Base-by-base conservation (phyloP, 129 eudicot genomes). In the Logfia minima region DNA sequence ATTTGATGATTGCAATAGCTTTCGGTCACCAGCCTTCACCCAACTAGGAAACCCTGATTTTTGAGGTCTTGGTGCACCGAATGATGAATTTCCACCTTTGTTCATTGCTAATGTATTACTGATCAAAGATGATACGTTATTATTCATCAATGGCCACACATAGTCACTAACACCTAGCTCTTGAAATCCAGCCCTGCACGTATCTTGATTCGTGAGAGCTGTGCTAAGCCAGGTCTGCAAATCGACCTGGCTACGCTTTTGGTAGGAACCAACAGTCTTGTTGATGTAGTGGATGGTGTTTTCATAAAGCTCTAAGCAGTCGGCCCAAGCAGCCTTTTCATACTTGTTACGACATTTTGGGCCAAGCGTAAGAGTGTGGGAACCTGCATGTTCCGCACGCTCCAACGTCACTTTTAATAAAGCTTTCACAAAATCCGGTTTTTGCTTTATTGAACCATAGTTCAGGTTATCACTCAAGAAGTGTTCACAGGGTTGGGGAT, bases 241-340 rank as follows among this genome's bases (percentile, higher is more conserved):
- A 72, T 84, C 85, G 17, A 68, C 83, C 26, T 69, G 80, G 76
- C 84, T 82, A 72, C 87, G 85, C 32, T 76, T 81, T 32, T 77
- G 74, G 18, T 29, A 18, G 29, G 90, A 88, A 56, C 78, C 83
- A 3, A 77, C 79, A 0, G 97, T 88, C 16, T 81, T 75, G 87
- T 84, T 90, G 74, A 93, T 70, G 18, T 29, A 71, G 0, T 31
- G 76, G 64, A 87, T 72, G 29, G 90, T 74, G 64, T 82, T 14
- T 19, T 93, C 90, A n/a, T 90, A 90, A 2, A 92, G 85, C 89
- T 92, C 92, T 6, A 89, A 35, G 60, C 97, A 92, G 29, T 89
- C 96, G 41, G 86, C 86, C 97, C 91, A 93, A 23, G 98, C 96
- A 8, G 90, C 97, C 60, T 87, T 90, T 37, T 93, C 97, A 0